phyloP scores from a whole-genome alignment of 495 filamentous ascomycete species.

The Aspergillus ellipticus region DNA sequence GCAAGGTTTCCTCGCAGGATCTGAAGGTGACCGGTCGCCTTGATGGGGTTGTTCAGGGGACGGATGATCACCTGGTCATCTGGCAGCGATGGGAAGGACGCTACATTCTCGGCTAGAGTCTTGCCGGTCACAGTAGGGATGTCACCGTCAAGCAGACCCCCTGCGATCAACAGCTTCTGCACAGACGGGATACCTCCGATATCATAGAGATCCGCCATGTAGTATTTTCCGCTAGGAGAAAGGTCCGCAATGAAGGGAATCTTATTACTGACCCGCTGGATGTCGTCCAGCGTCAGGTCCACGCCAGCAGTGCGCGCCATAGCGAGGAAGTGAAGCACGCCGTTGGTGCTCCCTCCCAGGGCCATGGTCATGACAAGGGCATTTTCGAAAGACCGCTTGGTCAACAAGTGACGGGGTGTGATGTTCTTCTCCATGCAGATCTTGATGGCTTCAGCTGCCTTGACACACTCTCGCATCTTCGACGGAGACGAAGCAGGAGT shows the following conservation, averaged over 20 bases:
- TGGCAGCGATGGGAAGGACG: conserved; percentile 72
- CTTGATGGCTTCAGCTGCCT: conserved; percentile 81
- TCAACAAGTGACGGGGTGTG: conserved; percentile 77
- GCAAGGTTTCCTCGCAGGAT: conserved; percentile 88
- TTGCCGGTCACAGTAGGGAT: conserved; percentile 91
- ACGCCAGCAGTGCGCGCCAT: conserved; percentile 91
- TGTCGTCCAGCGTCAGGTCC: conserved; percentile 77
- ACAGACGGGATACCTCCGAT: conserved; percentile 89
- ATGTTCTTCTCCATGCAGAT: conserved; percentile 86
- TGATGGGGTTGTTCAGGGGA: conserved; percentile 78
- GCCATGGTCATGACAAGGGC: conserved; percentile 86
- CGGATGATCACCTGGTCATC: conserved; percentile 84
- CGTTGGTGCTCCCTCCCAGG: conserved; percentile 85
- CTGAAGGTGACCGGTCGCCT: conserved; percentile 81
- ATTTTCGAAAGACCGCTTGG: conserved; percentile 85
- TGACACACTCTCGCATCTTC: conserved; percentile 88
- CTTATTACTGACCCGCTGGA: conserved; percentile 83
- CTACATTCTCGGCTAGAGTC: conserved; percentile 85
- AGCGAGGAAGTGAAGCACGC: conserved; percentile 89
- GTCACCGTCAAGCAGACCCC: conserved; percentile 74
- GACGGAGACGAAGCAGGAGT: conserved; percentile 83
- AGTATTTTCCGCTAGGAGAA: conserved; percentile 80
- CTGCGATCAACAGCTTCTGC: conserved; percentile 85
- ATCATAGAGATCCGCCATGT: conserved; percentile 94
- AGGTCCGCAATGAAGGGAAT: conserved; percentile 94